phyloP scores from a whole-genome alignment of 2,329 filamentous ascomycete species.

The Colletotrichum lupini region DNA sequence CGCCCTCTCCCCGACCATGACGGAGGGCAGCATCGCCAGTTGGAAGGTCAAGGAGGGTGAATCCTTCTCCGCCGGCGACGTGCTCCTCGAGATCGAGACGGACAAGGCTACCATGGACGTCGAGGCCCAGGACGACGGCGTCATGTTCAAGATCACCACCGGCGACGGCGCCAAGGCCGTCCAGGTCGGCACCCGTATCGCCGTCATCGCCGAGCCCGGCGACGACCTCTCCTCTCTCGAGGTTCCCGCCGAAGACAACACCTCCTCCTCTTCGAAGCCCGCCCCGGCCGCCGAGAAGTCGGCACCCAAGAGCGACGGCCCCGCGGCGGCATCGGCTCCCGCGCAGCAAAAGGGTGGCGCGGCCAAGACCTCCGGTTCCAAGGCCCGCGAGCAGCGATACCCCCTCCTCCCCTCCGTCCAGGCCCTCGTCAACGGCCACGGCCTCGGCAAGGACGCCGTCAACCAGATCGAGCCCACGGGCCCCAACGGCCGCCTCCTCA shows the following conservation, averaged over 20 bases:
- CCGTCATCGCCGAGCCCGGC: constrained; percentile 82
- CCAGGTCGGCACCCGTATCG: constrained; percentile 84
- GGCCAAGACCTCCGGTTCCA: constrained; percentile 52
- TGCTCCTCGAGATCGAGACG: constrained; percentile 91
- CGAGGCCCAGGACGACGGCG: constrained; percentile 89
- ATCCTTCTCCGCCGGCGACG: constrained; percentile 83
- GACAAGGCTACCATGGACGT: constrained; percentile 97
- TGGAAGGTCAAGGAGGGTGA: constrained; percentile 93
- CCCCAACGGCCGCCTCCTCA: constrained; percentile 87
- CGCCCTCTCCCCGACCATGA: constrained; percentile 92
- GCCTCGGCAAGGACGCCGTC: constrained; percentile 79
- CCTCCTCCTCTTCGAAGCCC: constrained; percentile 48
- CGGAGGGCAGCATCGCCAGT: constrained; percentile 85
- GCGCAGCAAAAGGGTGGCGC: constrained; percentile 44
- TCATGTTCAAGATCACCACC: constrained; percentile 85
- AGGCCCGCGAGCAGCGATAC: constrained; percentile 73
- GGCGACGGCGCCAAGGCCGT: constrained; percentile 80
- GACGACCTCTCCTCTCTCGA: constrained; percentile 82
- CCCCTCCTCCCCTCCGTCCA: constrained; percentile 86
- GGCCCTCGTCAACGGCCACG: constrained; percentile 82
- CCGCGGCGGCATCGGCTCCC: constrained; percentile 37
- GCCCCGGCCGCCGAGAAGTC: constrained; percentile 44
- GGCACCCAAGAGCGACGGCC: constrained; percentile 36
- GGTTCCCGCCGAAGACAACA: constrained; percentile 76
- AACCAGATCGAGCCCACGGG: constrained; percentile 88